Evolutionary conservation across 805 yeast genomes (phyloP).

Genomic region (Wickerhamomyces ciferrii): DNA sequence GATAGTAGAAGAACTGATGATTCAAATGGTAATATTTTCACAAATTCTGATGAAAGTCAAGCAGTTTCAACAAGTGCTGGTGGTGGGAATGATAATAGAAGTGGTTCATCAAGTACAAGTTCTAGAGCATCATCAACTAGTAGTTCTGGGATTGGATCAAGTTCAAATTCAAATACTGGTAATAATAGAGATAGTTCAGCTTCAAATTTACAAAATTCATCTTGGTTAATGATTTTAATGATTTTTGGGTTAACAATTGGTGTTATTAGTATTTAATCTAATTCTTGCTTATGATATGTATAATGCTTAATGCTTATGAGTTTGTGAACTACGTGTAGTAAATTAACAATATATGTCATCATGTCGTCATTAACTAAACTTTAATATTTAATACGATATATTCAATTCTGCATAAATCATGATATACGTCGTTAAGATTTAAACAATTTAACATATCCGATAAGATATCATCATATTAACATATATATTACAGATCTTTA

Average conservation of each 20-base stretch:
- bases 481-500: no score
- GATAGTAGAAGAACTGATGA: neutral
- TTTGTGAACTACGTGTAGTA: no score
- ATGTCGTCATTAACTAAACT: no score
- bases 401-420: no score
- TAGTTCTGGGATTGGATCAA: neutral
- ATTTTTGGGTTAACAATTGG: neutral
- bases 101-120: neutral
- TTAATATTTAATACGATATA: no score
- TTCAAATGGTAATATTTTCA: slow-evolving; percentile 5
- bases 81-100: neutral
- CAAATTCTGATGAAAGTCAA: slow-evolving; percentile 1
- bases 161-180: neutral
- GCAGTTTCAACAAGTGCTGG: neutral
- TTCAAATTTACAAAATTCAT: neutral
- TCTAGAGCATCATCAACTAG: neutral
- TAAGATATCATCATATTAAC: no score
- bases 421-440: no score
- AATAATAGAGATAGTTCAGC: neutral
- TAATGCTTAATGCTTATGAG: no score
- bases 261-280: no score
- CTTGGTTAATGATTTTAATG: neutral
- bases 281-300: no score
- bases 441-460: no score
- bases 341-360: no score